A percentile compares a stretch with the other conserved stretches of the same genome.
phyloP scores from a whole-genome alignment of 108 stramenopile species.

The Pseudonitzschia delicatissima region DNA sequence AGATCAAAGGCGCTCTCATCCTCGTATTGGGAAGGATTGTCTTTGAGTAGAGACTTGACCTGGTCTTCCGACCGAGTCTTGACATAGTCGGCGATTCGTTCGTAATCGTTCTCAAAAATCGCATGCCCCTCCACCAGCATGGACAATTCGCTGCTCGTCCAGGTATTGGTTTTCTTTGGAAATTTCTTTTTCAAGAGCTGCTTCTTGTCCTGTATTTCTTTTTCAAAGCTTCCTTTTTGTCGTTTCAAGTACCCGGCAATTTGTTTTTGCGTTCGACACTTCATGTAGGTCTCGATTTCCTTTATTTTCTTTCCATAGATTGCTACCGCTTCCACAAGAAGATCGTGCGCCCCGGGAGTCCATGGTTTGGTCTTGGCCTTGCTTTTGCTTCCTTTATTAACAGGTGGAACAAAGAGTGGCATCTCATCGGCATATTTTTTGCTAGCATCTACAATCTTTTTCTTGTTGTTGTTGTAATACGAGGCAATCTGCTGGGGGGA shows the following conservation, averaged over 20 bases:
- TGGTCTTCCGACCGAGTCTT: background rate
- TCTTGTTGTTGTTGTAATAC: background rate
- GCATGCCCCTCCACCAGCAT: background rate
- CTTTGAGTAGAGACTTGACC: background rate
- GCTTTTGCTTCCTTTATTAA: background rate
- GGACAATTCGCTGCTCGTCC: background rate
- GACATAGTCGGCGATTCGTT: background rate
- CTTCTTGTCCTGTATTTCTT: background rate
- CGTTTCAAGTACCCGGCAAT: background rate
- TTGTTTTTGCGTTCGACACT: background rate
- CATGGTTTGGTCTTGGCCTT: background rate
- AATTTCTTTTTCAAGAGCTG: background rate
- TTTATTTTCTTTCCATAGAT: background rate
- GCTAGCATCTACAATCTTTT: background rate
- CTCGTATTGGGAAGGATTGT: background rate
- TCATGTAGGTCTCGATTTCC: background rate
- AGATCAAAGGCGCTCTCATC: slow-evolving; percentile 2
- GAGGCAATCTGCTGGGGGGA: background rate
- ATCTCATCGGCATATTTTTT: background rate
- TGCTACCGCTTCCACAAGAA: background rate
- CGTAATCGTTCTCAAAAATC: background rate
- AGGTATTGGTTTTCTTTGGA: background rate
- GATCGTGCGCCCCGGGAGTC: background rate
- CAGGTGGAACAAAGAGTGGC: background rate
- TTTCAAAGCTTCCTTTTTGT: background rate